Conservation (phyloP, 176 grass and related monocot species). For the Oryza glumipatula region DNA sequence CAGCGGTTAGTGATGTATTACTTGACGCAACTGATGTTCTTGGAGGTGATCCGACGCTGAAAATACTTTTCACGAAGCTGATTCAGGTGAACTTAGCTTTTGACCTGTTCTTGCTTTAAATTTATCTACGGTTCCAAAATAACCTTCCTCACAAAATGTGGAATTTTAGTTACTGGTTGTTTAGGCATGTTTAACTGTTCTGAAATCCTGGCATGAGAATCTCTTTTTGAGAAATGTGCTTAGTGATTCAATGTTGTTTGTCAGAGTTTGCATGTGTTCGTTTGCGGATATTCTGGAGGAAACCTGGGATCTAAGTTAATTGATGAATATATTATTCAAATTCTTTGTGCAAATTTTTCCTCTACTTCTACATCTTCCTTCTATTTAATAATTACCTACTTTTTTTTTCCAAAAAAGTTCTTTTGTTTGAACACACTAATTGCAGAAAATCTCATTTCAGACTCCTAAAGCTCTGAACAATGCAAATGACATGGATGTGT, state of each 20-base stretch:
- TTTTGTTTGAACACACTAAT: too few species aligned
- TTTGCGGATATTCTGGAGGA: neutral
- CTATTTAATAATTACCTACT: too few species aligned
- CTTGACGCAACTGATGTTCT: constrained; percentile 93
- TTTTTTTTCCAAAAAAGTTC: too few species aligned
- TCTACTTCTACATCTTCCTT: too few species aligned
- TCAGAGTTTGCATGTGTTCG: neutral
- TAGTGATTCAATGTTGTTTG: neutral
- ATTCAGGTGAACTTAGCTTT: constrained; percentile 66
- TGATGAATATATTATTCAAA: too few species aligned
- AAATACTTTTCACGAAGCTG: constrained; percentile 86
- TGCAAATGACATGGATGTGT: too few species aligned
- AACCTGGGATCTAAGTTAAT: too few species aligned
- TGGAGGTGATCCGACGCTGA: constrained; percentile 76
- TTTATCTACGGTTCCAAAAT: constrained; percentile 4
- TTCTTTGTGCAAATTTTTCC: too few species aligned
- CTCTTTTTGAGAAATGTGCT: neutral
- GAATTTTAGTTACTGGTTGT: constrained; percentile 21
- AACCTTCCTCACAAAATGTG: constrained; percentile 25
- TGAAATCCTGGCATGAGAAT: constrained; percentile 10
- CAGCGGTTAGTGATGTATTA: constrained; percentile 87
- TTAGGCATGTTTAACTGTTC: constrained; percentile 7
- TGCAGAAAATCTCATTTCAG: too few species aligned
- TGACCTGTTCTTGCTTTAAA: neutral
- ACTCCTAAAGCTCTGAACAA: too few species aligned